Conservation (phyloP, 345 rosid genomes). For the Arabidopsis thaliana region TAIR10.1 NC_003076.8:7130001-7130500, state of each 20-base stretch:
- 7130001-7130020: conserved; percentile 56
- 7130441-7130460: not conserved
- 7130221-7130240: not conserved
- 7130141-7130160: conserved; percentile 39
- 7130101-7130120: conserved; percentile 45
- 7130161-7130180: conserved; percentile 41
- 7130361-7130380: not conserved
- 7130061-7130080: conserved; percentile 43
- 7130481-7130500: conserved; percentile 19
- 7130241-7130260: not conserved
- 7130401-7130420: not conserved
- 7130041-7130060: conserved; percentile 27
- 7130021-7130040: conserved; percentile 3
- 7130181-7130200: conserved; percentile 18
- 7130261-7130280: not conserved
- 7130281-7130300: conserved; percentile 8
- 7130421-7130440: not conserved
- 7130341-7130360: not conserved
- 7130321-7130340: conserved; percentile 1
- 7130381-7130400: not conserved
- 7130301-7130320: conserved; percentile 16
- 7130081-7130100: conserved; percentile 43
- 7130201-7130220: not conserved
- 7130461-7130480: not conserved
- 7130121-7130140: conserved; percentile 49